Conservation (phyloP, 1,139 yeast species). For the Lodderomyces metapsilosis region DNA sequence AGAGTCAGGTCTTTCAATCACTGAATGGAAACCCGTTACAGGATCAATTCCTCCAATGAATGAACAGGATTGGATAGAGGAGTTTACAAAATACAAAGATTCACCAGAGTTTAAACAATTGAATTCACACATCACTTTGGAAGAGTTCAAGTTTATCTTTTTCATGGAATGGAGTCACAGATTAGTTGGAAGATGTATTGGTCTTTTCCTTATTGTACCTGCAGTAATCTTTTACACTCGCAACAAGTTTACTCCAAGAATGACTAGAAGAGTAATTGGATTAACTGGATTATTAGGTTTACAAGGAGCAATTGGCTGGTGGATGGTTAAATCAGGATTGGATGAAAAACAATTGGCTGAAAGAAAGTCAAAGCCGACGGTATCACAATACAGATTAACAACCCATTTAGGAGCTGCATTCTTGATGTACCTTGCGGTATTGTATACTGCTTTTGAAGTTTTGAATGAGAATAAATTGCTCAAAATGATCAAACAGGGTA, state of each 20-base stretch:
- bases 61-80: slow-evolving; percentile 79
- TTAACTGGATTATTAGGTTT: slow-evolving; percentile 78
- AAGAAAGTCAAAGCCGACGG: slow-evolving; percentile 89
- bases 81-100: slow-evolving; percentile 73
- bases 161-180: slow-evolving; percentile 99
- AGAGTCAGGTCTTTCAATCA: slow-evolving; percentile 92
- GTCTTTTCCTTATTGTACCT: slow-evolving; percentile 78
- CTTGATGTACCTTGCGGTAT: slow-evolving; percentile 79
- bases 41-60: slow-evolving; percentile 88
- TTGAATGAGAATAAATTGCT: slow-evolving; percentile 70
- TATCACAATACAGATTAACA: slow-evolving; percentile 90
- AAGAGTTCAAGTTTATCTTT: slow-evolving; percentile 92
- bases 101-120: slow-evolving; percentile 91
- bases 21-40: slow-evolving; percentile 98
- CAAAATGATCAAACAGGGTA: slow-evolving; percentile 35
- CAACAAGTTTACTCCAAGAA: slow-evolving; percentile 64
- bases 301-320: slow-evolving; percentile 98
- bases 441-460: slow-evolving; percentile 86
- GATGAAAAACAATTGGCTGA: slow-evolving; percentile 78
- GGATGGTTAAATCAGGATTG: slow-evolving; percentile 98
- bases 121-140: slow-evolving; percentile 86
- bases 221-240: slow-evolving; percentile 76
- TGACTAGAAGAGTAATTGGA: slow-evolving; percentile 66
- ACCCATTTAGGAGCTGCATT: slow-evolving; percentile 96
- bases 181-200: slow-evolving; percentile 87